phyloP scores from a whole-genome alignment of 2,329 filamentous ascomycete genomes.

The Delphinella strobiligena region DNA sequence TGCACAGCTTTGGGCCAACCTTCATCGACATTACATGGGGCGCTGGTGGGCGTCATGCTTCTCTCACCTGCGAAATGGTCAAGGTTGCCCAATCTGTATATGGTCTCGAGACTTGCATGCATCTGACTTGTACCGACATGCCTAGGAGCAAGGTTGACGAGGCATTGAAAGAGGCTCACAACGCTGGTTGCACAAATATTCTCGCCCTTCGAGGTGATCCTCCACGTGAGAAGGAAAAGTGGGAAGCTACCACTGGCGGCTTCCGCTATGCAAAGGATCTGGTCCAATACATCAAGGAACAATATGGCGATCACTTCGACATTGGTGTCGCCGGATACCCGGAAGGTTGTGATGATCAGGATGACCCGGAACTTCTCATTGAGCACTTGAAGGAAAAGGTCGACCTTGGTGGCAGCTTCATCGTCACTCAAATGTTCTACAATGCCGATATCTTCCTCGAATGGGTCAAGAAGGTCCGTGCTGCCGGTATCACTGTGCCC shows the following conservation, averaged over 20 bases:
- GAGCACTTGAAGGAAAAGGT: conserved; percentile 96
- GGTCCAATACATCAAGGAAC: conserved; percentile 67
- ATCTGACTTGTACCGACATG: conserved; percentile 98
- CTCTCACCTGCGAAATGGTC: conserved; percentile 96
- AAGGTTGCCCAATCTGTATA: conserved; percentile 89
- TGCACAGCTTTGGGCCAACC: conserved; percentile 85
- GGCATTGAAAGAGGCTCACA: conserved; percentile 78
- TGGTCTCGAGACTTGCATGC: conserved; percentile 97
- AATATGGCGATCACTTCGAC: conserved; percentile 83
- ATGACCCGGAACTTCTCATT: conserved; percentile 71
- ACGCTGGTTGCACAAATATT: conserved; percentile 94
- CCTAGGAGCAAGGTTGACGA: conserved; percentile 81
- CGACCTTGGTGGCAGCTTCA: conserved; percentile 83
- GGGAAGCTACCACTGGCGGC: conserved; percentile 74
- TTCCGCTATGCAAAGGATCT: conserved; percentile 91
- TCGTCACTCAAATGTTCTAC: conserved; percentile 99
- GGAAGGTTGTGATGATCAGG: conserved; percentile 88
- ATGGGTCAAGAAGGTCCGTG: conserved; percentile 80
- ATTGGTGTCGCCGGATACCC: conserved; percentile 96
- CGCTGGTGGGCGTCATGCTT: conserved; percentile 79
- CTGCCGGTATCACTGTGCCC: conserved; percentile 68
- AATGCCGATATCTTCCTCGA: conserved; percentile 88
- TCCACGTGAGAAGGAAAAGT: conserved; percentile 84
- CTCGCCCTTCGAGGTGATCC: conserved; percentile 87
- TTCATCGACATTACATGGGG: conserved; percentile 99